Percentiles rank a stretch among this genome's conserved stretches.
Conservation (phyloP, 345 rosid species). For the Salix caprea region DNA sequence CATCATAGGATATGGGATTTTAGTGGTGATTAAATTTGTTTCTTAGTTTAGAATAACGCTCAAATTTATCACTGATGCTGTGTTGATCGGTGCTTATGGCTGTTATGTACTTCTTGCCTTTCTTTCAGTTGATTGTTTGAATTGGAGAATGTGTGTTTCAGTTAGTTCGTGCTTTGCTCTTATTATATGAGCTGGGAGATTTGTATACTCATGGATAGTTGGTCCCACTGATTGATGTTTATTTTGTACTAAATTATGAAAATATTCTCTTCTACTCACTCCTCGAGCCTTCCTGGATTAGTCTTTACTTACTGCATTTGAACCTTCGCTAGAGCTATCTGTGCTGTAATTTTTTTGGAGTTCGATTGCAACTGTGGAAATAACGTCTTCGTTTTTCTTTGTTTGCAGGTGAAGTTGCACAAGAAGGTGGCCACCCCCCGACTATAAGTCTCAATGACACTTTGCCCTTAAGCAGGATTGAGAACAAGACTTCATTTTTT, state of each 20-base stretch:
- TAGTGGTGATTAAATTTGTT: background rate
- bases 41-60: background rate
- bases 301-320: background rate
- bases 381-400: slow-evolving; percentile 7
- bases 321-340: background rate
- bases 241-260: background rate
- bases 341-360: background rate
- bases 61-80: background rate
- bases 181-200: background rate
- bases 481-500: slow-evolving; percentile 25
- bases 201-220: background rate
- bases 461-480: slow-evolving; percentile 13
- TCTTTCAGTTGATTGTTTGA: background rate
- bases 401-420: slow-evolving; percentile 68
- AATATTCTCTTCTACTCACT: background rate
- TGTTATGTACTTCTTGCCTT: background rate
- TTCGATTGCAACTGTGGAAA: background rate
- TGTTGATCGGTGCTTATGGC: background rate
- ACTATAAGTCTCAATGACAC: slow-evolving; percentile 41
- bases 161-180: background rate
- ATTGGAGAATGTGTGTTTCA: background rate
- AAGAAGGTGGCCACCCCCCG: slow-evolving; percentile 38
- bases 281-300: background rate
- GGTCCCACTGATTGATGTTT: background rate
- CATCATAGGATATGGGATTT: background rate